Conservation (phyloP, 179 eudicot genomes). For the Gypsophila paniculata region DNA sequence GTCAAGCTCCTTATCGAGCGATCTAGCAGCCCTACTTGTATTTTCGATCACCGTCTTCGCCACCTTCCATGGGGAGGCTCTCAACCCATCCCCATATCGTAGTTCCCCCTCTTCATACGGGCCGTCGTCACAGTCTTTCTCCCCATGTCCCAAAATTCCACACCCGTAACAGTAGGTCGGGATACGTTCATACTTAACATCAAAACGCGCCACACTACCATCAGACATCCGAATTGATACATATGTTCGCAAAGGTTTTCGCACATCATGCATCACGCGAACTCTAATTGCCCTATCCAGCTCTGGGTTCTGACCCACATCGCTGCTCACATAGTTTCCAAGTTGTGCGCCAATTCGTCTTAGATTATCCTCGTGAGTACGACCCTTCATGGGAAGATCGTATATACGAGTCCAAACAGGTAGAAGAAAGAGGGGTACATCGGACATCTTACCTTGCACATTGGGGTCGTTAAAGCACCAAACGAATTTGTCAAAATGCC, state of each 20-base stretch:
- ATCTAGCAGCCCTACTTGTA: no score
- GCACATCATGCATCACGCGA: not conserved
- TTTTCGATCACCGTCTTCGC: no score
- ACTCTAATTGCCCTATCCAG: not conserved
- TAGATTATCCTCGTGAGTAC: not conserved
- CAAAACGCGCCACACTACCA: not conserved
- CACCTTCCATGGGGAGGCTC: not conserved
- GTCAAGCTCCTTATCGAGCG: no score
- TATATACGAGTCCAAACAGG: not conserved
- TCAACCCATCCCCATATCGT: not conserved
- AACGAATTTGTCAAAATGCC: not conserved
- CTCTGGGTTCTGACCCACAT: not conserved
- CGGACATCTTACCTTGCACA: not conserved
- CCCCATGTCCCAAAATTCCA: not conserved
- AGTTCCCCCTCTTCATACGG: not conserved
- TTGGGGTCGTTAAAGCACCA: slow-evolving; percentile 1
- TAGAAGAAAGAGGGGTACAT: not conserved
- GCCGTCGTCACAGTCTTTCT: not conserved
- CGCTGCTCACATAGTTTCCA: not conserved
- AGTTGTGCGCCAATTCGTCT: not conserved
- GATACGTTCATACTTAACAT: not conserved
- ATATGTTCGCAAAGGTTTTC: not conserved
- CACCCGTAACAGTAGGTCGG: not conserved
- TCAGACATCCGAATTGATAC: not conserved
- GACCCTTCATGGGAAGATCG: not conserved